Base-by-base conservation (phyloP, 768 basidiomycete species). In the Candolleomyces eurysporus region DNA sequence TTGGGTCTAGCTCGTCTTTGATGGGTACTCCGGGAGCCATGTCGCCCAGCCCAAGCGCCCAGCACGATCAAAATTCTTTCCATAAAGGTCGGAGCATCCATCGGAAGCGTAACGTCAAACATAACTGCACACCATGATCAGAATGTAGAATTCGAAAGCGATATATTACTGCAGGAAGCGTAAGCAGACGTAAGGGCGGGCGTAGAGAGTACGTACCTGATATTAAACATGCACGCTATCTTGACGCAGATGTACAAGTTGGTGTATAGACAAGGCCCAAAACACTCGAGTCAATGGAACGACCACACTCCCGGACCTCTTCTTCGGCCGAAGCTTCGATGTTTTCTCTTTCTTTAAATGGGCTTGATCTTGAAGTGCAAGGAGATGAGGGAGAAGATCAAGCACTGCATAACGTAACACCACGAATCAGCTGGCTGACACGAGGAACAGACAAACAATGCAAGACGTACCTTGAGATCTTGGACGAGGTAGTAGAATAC, bases 361-460 rank as follows among this genome's bases (percentile, higher is more conserved):
- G 97, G 97, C 83, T 99, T 98, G 84, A 99, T 98, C 80, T 98
- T 98, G 90, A 99, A 98, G 82, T 99, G 96, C 42, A 99, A 85
- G 3, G 94, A 94, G 72, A 99, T 98, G 63, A 99, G 84, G 9
- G 97, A 98, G 75, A 98, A 97, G 67, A 99, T 96, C 62, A 98
- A 84, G 77, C 96, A 98, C 96, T 99, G 68, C 6, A 32, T 26
- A 26, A 26, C 26, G 36, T 36, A 36, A 19, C 49, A 51, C 7
- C 5, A 31, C 14, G 36, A 19, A 14, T 46, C n/a, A 64, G 56
- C 11, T 11, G 6, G 7, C 14, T 16, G 21, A 30, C 30, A 54
- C 14, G 21, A 31, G 11, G n/a, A 31, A 14, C 13, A 19, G 9
- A 53, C 16, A 1, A 5, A 45, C 31, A 51, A 39, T 36, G 43